These are phyloP conservation scores for Fragilariopsis cylindrus DNA, from an alignment of 108 stramenopile genomes.

Conservation along the genomic window DNA sequence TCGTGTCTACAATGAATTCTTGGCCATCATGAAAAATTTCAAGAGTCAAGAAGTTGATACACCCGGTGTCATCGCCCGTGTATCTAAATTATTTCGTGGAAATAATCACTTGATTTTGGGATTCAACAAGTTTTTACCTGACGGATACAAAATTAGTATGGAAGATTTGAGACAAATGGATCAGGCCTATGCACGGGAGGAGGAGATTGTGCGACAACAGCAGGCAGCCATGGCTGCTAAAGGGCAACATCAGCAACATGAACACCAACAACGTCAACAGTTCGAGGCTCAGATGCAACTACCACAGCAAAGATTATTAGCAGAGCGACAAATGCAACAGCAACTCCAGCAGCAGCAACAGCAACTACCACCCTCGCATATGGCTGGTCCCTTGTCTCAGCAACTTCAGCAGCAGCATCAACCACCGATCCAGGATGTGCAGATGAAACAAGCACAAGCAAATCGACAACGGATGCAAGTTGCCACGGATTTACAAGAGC, in stretches of 20 bases:
- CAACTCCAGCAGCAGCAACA: not conserved
- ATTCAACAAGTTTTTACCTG: constrained; percentile 94
- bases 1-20: constrained; percentile 99
- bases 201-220: constrained; percentile 28
- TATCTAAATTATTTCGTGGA: constrained; percentile 84
- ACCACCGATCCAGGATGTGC: not conserved
- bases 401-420: constrained; percentile 9
- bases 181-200: constrained; percentile 30
- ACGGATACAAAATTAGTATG: constrained; percentile 92
- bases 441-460: not conserved
- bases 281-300: not conserved
- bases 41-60: constrained; percentile 93
- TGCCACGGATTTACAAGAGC: constrained; percentile 4
- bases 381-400: not conserved
- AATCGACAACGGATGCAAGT: not conserved
- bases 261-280: not conserved
- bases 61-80: constrained; percentile 86
- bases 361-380: not conserved
- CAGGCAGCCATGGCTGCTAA: constrained; percentile 12
- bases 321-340: not conserved
- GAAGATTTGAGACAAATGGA: constrained; percentile 68
- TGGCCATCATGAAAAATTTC: constrained; percentile 99
- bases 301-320: not conserved
- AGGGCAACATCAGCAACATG: constrained; percentile 27
- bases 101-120: constrained; percentile 93